phyloP scores from a whole-genome alignment of 345 rosid genomes.

The Corchorus capsularis region DNA sequence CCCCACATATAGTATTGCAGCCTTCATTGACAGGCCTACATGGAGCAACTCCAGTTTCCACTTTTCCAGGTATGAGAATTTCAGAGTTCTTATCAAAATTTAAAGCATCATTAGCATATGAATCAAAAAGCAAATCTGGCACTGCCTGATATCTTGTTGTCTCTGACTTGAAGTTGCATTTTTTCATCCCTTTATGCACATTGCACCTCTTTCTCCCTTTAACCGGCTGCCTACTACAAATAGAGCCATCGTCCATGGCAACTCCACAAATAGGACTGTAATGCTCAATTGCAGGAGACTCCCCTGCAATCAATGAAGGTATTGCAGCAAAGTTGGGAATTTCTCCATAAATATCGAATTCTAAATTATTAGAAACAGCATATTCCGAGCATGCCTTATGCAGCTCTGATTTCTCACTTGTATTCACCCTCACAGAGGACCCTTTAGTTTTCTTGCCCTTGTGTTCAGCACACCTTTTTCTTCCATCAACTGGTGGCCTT shows the following conservation, averaged over 20 bases:
- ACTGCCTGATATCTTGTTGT: slow-evolving; percentile 6
- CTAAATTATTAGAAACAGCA: background rate
- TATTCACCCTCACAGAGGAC: background rate
- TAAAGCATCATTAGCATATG: slow-evolving; percentile 17
- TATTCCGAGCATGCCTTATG: background rate
- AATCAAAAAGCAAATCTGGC: background rate
- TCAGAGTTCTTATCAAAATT: slow-evolving; percentile 2
- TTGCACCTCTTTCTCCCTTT: slow-evolving; percentile 70
- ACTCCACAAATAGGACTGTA: slow-evolving; percentile 53
- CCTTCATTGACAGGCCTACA: background rate
- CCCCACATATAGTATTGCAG: slow-evolving; percentile 44
- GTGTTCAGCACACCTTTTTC: slow-evolving; percentile 24
- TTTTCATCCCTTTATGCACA: slow-evolving; percentile 66
- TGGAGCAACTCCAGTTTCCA: background rate
- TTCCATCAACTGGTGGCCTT: slow-evolving; percentile 14
- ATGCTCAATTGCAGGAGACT: slow-evolving; percentile 21
- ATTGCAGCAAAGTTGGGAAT: background rate
- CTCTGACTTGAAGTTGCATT: slow-evolving; percentile 23
- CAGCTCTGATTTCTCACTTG: background rate
- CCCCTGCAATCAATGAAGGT: slow-evolving; percentile 7
- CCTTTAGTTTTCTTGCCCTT: slow-evolving; percentile 26
- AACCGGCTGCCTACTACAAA: slow-evolving; percentile 51
- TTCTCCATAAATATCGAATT: background rate
- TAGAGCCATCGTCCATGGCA: slow-evolving; percentile 42
- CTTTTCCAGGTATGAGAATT: background rate